These are phyloP conservation scores for Barbarea vulgaris DNA, from an alignment of 345 rosid genomes.

Conservation along the genomic window DNA sequence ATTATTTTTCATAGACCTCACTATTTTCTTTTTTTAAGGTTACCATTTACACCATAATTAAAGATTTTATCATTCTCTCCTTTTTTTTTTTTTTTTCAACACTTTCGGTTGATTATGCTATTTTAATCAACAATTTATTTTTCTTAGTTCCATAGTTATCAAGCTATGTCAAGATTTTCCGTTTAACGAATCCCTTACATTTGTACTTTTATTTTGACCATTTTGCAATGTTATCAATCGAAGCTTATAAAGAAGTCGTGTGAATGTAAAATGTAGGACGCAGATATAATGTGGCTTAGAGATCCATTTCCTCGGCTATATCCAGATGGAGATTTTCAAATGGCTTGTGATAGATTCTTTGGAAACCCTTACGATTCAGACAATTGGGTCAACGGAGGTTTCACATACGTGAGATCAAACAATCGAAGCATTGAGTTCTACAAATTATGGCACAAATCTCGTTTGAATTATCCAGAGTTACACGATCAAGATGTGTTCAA, in stretches of 20 bases:
- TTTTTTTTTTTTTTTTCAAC: too few species aligned
- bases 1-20: too few species aligned
- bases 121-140: too few species aligned
- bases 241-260: neutral
- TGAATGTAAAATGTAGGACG: constrained; percentile 52
- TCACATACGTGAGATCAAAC: constrained; percentile 62
- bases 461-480: constrained; percentile 46
- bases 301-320: constrained; percentile 73
- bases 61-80: too few species aligned
- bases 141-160: neutral
- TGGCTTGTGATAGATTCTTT: constrained; percentile 63
- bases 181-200: neutral
- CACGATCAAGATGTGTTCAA: constrained; percentile 89
- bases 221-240: neutral
- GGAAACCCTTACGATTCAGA: constrained; percentile 47
- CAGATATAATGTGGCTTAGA: constrained; percentile 80
- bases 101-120: too few species aligned
- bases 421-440: constrained; percentile 58
- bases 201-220: neutral
- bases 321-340: constrained; percentile 71
- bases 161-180: neutral
- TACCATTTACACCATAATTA: too few species aligned
- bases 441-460: constrained; percentile 65
- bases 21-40: too few species aligned
- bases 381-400: constrained; percentile 76